Percentiles rank a stretch among this genome's conserved stretches.
These are phyloP conservation scores for Mesembryanthemum crystallinum DNA, from an alignment of 148 eudicot genomes.

Conservation along the genomic window DNA sequence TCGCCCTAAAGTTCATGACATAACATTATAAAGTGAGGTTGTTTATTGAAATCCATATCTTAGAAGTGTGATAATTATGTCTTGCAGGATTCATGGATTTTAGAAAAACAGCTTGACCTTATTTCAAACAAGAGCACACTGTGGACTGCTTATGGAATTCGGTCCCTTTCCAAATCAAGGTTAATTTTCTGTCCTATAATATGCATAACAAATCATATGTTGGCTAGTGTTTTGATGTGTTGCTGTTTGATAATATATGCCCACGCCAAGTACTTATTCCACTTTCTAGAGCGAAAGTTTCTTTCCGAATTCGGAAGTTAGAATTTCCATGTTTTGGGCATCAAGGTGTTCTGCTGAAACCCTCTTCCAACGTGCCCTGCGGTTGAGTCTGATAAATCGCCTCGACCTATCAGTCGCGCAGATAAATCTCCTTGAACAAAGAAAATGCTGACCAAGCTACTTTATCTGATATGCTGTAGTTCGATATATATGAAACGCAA, in stretches of 20 bases:
- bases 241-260: neutral
- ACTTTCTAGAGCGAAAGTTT: too few relatives aligned
- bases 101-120: slow-evolving; percentile 86
- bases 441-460: neutral
- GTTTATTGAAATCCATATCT: neutral
- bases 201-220: too few relatives aligned
- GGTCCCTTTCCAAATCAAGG: slow-evolving; percentile 92
- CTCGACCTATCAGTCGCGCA: too few relatives aligned
- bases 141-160: slow-evolving; percentile 82
- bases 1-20: too few relatives aligned
- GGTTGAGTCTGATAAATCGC: too few relatives aligned
- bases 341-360: too few relatives aligned
- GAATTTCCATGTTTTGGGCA: too few relatives aligned
- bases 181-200: slow-evolving; percentile 13
- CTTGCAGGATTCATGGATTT: slow-evolving; percentile 64
- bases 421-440: neutral
- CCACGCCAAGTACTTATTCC: neutral
- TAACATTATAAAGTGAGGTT: too few relatives aligned
- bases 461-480: slow-evolving; percentile 38
- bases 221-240: neutral
- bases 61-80: slow-evolving; percentile 14
- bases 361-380: too few relatives aligned
- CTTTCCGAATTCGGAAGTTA: too few relatives aligned
- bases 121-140: slow-evolving; percentile 73
- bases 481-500: slow-evolving; percentile 89